These are phyloP conservation scores for Aspergillus texensis DNA, from an alignment of 2,329 filamentous ascomycete species.

Conservation along the genomic window DNA sequence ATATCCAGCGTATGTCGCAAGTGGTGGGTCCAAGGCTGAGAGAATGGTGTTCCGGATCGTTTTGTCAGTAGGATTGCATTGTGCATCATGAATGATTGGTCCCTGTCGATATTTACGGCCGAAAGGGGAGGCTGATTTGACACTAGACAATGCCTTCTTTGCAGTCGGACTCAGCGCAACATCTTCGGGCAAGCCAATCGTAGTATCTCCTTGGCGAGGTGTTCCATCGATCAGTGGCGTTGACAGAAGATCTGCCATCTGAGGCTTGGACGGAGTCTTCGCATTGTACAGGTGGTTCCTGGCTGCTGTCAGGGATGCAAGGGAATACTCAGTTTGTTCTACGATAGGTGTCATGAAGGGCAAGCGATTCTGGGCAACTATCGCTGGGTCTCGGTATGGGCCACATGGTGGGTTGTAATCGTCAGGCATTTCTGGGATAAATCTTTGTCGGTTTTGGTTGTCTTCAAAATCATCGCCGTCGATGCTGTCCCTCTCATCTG, in stretches of 20 bases:
- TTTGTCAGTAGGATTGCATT: constrained; percentile 90
- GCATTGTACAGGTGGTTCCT: constrained; percentile 62
- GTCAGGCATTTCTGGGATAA: constrained; percentile 73
- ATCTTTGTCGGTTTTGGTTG: constrained; percentile 45
- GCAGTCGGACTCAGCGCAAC: constrained; percentile 40
- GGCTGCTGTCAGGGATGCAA: constrained; percentile 63
- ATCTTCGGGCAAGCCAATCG: constrained; percentile 35
- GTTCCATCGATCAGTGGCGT: constrained; percentile 73
- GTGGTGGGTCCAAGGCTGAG: constrained; percentile 69
- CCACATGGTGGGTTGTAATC: constrained; percentile 80
- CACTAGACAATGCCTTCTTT: constrained; percentile 38
- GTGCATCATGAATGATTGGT: constrained; percentile 76
- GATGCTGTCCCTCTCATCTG: constrained; percentile 31
- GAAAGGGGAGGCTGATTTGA: constrained; percentile 21
- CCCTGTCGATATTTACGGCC: constrained; percentile 41
- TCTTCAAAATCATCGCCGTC: constrained; percentile 29
- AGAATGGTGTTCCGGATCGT: constrained; percentile 74
- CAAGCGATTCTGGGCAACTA: constrained; percentile 84
- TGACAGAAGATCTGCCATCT: constrained; percentile 56
- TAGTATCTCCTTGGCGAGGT: constrained; percentile 53
- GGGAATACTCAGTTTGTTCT: constrained; percentile 87
- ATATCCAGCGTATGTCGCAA: constrained; percentile 77
- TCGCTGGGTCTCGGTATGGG: constrained; percentile 77
- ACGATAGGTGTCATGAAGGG: constrained; percentile 99
- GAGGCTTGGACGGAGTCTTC: constrained; percentile 75